Conservation (phyloP, 305 asterid species). For the Fraxinus albicans region DNA sequence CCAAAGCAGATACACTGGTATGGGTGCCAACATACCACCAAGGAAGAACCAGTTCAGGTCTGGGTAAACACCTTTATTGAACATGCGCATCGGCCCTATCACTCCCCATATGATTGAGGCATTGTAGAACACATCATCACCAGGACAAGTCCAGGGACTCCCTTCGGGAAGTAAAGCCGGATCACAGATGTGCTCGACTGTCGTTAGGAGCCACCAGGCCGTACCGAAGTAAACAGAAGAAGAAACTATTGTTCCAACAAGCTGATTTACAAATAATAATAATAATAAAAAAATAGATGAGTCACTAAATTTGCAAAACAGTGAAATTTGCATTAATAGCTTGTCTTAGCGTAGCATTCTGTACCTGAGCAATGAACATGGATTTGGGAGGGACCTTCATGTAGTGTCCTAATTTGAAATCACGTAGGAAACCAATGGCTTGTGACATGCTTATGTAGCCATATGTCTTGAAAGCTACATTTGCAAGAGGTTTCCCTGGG, state of each 20-base stretch:
- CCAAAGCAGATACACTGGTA: conserved; percentile 39
- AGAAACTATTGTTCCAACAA: conserved; percentile 56
- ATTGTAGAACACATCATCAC: conserved; percentile 59
- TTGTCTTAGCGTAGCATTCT: background rate
- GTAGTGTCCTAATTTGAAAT: conserved; percentile 77
- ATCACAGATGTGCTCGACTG: conserved; percentile 47
- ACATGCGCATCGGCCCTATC: conserved; percentile 59
- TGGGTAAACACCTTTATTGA: conserved; percentile 47
- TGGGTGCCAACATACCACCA: conserved; percentile 40
- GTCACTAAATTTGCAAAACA: background rate
- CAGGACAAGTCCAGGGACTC: conserved; percentile 72
- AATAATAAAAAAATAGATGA: background rate
- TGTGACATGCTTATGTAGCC: conserved; percentile 77
- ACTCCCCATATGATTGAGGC: conserved; percentile 84
- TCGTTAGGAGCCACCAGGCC: conserved; percentile 57
- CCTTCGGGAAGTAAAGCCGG: conserved; percentile 33
- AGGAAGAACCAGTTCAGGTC: conserved; percentile 55
- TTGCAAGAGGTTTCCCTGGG: conserved; percentile 75
- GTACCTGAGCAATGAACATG: conserved; percentile 42
- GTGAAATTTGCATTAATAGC: background rate
- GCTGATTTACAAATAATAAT: conserved; percentile 20
- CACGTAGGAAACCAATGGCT: conserved; percentile 52
- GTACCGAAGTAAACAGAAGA: conserved; percentile 38
- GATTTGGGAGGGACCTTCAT: conserved; percentile 83
- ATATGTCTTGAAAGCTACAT: conserved; percentile 71